A percentile compares a stretch with the other conserved stretches of the same genome.
Evolutionary conservation across 805 yeast genomes (phyloP).

Genomic region (Ogataea glucozyma): DNA sequence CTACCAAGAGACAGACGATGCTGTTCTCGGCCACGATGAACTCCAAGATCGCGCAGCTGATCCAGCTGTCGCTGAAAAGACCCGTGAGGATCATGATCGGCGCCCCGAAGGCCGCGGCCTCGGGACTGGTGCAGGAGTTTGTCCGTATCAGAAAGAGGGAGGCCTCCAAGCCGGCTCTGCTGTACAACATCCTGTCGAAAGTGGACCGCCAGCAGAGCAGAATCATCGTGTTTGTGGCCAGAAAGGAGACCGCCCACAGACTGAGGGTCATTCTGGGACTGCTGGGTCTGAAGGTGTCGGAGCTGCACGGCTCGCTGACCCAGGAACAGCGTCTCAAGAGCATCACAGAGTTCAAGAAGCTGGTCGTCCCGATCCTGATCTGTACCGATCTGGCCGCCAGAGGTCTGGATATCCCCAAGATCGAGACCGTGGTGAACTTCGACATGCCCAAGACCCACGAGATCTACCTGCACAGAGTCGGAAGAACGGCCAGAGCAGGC

Average conservation of each 20-base stretch:
- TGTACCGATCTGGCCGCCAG: constrained; percentile 99
- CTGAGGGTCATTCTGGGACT: constrained; percentile 75
- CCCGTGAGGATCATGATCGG: constrained; percentile 96
- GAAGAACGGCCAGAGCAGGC: constrained; percentile 99
- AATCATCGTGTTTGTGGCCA: constrained; percentile 85
- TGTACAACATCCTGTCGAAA: constrained; percentile 68
- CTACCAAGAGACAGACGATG: constrained; percentile 89
- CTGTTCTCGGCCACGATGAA: constrained; percentile 98
- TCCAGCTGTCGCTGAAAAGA: constrained; percentile 80
- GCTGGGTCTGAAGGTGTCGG: constrained; percentile 74
- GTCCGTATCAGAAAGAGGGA: constrained; percentile 93
- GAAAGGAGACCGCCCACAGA: constrained; percentile 88
- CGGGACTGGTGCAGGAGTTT: constrained; percentile 89
- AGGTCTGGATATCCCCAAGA: constrained; percentile 98
- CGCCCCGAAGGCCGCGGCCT: constrained; percentile 93
- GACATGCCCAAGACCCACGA: constrained; percentile 96
- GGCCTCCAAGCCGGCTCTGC: constrained; percentile 75
- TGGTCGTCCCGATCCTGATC: constrained; percentile 80
- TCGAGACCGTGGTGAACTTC: constrained; percentile 89
- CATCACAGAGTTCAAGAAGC: constrained; percentile 77
- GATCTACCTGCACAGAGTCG: constrained; percentile 93
- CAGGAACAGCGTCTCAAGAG: constrained; percentile 92
- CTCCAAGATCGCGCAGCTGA: constrained; percentile 82
- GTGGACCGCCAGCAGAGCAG: constrained; percentile 67
- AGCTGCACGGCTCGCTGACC: constrained; percentile 78